Conservation (phyloP, 352 stramenopile genomes). For the Phytopythium cucurbitacearum region DNA sequence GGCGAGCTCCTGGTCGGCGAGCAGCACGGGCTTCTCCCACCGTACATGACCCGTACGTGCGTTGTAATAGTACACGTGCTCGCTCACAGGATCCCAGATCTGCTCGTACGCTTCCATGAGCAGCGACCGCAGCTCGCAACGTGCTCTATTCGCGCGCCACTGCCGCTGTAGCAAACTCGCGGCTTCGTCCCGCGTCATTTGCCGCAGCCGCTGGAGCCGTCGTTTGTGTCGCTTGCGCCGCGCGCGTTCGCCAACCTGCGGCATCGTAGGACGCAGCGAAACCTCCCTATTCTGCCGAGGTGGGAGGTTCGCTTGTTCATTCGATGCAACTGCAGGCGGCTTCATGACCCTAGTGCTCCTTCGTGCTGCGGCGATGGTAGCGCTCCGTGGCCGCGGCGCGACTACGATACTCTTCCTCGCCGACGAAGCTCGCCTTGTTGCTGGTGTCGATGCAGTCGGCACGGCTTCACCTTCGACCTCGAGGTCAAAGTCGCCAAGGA, state of each 20-base stretch:
- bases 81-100: conserved; percentile 57
- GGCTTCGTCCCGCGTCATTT: conserved; percentile 50
- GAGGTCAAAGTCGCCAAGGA: conserved; percentile 54
- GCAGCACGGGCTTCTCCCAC: conserved; percentile 54
- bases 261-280: conserved; percentile 2
- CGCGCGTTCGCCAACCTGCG: conserved; percentile 47
- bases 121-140: conserved; percentile 27
- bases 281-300: no score
- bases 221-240: conserved; percentile 58
- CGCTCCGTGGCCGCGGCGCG: conserved; percentile 15
- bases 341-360: no score
- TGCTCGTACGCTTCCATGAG: conserved; percentile 66
- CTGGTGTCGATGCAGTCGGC: conserved; percentile 6
- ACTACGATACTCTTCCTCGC: not conserved
- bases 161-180: conserved; percentile 48
- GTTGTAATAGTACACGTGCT: conserved; percentile 81
- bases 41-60: conserved; percentile 54
- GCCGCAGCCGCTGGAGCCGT: conserved; percentile 49
- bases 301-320: no score
- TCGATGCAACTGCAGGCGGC: no score
- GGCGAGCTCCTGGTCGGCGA: conserved; percentile 41
- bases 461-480: conserved; percentile 18
- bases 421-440: not conserved
- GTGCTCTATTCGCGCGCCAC: conserved; percentile 37
- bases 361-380: conserved; percentile 2